phyloP scores from a whole-genome alignment of 2,329 filamentous ascomycete species.

The Diaporthe vaccinii region DNA sequence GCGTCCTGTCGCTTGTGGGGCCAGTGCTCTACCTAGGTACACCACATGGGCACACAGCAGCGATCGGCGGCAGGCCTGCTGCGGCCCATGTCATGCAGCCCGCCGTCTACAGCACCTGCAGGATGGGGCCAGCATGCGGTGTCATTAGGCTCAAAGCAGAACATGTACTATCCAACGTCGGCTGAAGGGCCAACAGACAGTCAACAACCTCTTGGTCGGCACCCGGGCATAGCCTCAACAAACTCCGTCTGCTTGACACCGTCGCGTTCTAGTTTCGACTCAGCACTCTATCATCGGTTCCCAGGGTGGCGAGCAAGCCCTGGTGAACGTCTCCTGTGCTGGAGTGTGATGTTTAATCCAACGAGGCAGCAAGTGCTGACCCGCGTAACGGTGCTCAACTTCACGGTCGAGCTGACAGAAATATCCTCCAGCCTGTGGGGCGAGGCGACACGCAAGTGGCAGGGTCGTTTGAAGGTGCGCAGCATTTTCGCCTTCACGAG shows the following conservation, averaged over 20 bases:
- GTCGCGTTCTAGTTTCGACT: constrained; percentile 3
- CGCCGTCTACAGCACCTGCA: background rate
- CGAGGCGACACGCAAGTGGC: background rate
- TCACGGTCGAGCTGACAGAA: background rate
- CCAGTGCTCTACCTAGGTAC: background rate
- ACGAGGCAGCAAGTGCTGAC: background rate
- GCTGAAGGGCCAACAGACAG: background rate
- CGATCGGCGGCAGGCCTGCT: background rate
- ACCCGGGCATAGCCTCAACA: background rate
- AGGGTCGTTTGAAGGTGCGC: background rate
- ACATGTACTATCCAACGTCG: constrained; percentile 14
- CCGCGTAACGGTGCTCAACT: background rate
- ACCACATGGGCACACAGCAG: background rate
- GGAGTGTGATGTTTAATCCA: background rate
- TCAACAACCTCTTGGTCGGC: constrained; percentile 8
- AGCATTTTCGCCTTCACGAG: background rate
- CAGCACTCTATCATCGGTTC: background rate
- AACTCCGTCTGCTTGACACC: background rate
- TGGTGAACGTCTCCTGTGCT: constrained; percentile 8
- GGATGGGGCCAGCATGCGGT: background rate
- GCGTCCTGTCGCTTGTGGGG: background rate
- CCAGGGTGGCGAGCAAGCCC: background rate
- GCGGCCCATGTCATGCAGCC: background rate
- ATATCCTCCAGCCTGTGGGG: background rate
- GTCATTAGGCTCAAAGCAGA: constrained; percentile 14